Conservation (phyloP, 441 rosid species). For the Breynia disticha region DNA sequence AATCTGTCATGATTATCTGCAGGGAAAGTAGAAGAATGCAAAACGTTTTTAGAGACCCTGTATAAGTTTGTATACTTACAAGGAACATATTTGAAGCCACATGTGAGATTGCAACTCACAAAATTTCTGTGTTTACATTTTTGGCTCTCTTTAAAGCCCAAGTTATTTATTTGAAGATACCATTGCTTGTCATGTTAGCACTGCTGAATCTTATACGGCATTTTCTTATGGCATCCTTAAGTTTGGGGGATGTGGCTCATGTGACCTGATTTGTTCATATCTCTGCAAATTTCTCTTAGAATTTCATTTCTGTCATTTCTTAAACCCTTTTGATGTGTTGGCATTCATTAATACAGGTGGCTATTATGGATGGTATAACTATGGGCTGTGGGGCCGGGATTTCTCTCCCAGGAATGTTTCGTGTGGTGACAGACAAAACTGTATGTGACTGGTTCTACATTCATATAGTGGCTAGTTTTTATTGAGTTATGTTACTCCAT, state of each 20-base stretch:
- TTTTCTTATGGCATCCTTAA: too few species aligned
- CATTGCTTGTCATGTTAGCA: too few species aligned
- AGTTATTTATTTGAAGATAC: too few species aligned
- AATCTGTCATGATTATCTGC: constrained; percentile 18
- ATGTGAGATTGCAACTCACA: constrained; percentile 43
- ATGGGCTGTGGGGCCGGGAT: constrained; percentile 93
- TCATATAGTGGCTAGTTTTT: neutral
- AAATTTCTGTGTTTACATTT: constrained; percentile 11
- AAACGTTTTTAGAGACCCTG: constrained; percentile 44
- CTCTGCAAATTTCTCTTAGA: neutral
- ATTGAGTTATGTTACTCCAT: constrained; percentile 3
- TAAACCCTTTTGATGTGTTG: neutral
- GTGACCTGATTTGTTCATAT: neutral
- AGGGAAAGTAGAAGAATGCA: constrained; percentile 73
- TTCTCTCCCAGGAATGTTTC: constrained; percentile 80
- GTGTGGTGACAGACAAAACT: constrained; percentile 77
- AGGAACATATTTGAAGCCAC: constrained; percentile 90
- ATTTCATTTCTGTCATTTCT: neutral
- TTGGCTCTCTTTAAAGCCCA: constrained; percentile 10
- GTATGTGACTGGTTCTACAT: constrained; percentile 35
- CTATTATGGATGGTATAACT: constrained; percentile 75
- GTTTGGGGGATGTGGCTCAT: too few species aligned
- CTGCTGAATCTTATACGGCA: too few species aligned
- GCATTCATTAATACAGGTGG: constrained; percentile 39
- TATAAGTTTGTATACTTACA: constrained; percentile 77